A percentile compares a stretch with the other conserved stretches of the same genome.
phyloP scores from a whole-genome alignment of 192 early-diverging fungal genomes.

The Entomortierella parvispora region DNA sequence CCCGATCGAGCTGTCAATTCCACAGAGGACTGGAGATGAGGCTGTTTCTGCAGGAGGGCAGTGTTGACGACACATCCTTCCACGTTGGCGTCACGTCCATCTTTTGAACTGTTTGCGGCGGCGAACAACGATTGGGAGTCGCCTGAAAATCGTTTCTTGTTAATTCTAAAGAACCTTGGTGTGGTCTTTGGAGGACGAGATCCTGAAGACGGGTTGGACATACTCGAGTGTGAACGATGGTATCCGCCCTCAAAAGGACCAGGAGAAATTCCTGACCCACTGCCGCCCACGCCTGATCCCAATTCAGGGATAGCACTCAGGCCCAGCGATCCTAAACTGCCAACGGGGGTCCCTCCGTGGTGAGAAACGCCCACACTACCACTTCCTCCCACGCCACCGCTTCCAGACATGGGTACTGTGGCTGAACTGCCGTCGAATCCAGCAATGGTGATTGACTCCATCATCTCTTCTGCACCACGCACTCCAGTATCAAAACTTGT shows the following conservation, averaged over 20 bases:
- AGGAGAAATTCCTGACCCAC: background rate
- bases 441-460: slow-evolving; percentile 35
- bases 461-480: slow-evolving; percentile 14
- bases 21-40: slow-evolving; percentile 14
- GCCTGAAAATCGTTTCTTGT: slow-evolving; percentile 47
- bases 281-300: background rate
- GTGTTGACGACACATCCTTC: slow-evolving; percentile 51
- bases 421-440: slow-evolving; percentile 36
- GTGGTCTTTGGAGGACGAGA: slow-evolving; percentile 26
- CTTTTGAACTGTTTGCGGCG: background rate
- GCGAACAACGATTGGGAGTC: slow-evolving; percentile 35
- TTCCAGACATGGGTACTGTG: slow-evolving; percentile 15
- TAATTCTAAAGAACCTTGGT: slow-evolving; percentile 38
- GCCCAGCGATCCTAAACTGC: slow-evolving; percentile 30
- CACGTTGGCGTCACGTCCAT: background rate
- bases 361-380: slow-evolving; percentile 1
- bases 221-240: slow-evolving; percentile 24
- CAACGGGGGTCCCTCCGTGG: slow-evolving; percentile 30
- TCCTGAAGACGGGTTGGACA: background rate
- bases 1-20: slow-evolving; percentile 40
- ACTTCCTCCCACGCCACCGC: background rate
- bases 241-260: slow-evolving; percentile 15
- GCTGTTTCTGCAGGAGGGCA: slow-evolving; percentile 25
- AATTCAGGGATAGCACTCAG: slow-evolving; percentile 33
- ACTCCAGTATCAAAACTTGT: slow-evolving; percentile 7